Base-by-base conservation (phyloP, 805 yeast genomes). In the Scheffersomyces lignosus region DNA sequence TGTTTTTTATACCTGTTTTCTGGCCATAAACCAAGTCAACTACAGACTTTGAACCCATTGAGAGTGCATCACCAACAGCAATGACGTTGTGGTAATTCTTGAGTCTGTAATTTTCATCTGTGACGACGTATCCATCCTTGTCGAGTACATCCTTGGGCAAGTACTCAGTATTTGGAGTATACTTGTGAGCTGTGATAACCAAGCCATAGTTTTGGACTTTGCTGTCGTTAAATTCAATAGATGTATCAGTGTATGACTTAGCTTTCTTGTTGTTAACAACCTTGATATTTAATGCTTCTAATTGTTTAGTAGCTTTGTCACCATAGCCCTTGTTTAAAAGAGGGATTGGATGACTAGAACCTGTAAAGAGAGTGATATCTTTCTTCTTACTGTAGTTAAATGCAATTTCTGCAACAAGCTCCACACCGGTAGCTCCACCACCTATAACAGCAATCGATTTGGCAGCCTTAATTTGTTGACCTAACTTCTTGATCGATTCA, bases 351-450 rank as follows among this genome's bases (percentile, higher is more conserved):
- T 37, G 47, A 23, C 33, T 10, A 25, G 52, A 15, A 22, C 62
- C 63, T 12, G 64, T 51, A 43, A 50, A 57, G 28, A 64, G 44
- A 12, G 55, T 51, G 15, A 64, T 59, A 8, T 50, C 29, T 18
- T 52, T 47, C 12, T 36, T 31, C 4, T 34, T 34, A 8, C 50
- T 47, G 31, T 34, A 53, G 10, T 28, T 34, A 14, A 23, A 38
- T 3, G 58, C 70, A 22, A 67, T 46, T 37, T 67, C 73, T 8
- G 66, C 70, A 5, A 68, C 61, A 8, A 51, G 30, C 40, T 68
- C 73, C 10, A 65, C 68, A 4, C 64, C 70, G 12, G 62, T 52
- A 3, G 69, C 49, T 7, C 66, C 62, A 30, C 47, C 51, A 3
- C 72, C 73, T 12, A 68, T 30, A 4, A 68, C 44, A 1, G 70